These are phyloP conservation scores for Periconia digitata DNA, from an alignment of 2,329 filamentous ascomycete genomes.

Conservation along the genomic window DNA sequence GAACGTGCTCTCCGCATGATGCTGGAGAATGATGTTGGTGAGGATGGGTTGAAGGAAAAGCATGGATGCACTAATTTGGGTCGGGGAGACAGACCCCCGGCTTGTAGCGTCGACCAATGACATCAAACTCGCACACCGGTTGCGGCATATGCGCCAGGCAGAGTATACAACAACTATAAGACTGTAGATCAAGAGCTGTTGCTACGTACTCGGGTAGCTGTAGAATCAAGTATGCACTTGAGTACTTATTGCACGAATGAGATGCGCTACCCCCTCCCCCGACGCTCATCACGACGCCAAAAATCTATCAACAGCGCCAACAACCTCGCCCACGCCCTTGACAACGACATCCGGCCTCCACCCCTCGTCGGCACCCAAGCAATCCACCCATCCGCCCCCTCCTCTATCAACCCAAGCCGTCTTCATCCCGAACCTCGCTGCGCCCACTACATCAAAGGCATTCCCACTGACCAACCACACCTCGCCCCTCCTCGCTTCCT, in stretches of 20 bases:
- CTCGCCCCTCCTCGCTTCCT: constrained; percentile 45
- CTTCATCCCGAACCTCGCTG: constrained; percentile 61
- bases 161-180: too few relatives aligned
- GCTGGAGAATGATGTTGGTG: background rate
- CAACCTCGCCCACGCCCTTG: constrained; percentile 59
- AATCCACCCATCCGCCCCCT: constrained; percentile 67
- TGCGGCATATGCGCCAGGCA: too few relatives aligned
- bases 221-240: too few relatives aligned
- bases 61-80: too few relatives aligned
- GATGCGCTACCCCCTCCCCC: too few relatives aligned
- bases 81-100: too few relatives aligned
- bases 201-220: too few relatives aligned
- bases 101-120: too few relatives aligned
- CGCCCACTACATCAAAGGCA: constrained; percentile 72
- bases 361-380: constrained; percentile 42
- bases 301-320: constrained; percentile 10
- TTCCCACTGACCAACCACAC: constrained; percentile 74
- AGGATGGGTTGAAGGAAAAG: background rate
- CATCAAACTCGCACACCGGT: too few relatives aligned
- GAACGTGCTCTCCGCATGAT: background rate
- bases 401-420: constrained; percentile 68
- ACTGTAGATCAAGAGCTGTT: too few relatives aligned
- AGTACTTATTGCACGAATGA: too few relatives aligned
- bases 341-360: constrained; percentile 22
- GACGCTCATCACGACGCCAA: too few relatives aligned